Evolutionary conservation across 1,139 yeast genomes (phyloP), one percentile per base, ranked within the genome.

Genomic region (Nakaseomyces bracarensis): DNA sequence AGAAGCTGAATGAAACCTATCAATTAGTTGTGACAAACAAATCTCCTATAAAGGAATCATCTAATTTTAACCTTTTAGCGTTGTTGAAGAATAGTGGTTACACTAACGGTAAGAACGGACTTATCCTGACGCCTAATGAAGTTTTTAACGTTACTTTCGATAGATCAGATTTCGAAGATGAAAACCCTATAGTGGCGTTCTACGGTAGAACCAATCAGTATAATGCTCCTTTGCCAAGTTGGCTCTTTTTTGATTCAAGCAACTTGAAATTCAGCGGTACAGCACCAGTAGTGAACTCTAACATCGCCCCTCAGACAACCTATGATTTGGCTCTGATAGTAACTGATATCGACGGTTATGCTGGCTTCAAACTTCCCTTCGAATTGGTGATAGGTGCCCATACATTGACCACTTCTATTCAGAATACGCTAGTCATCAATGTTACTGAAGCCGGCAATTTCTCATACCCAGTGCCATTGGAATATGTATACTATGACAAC

Each of bases 191-290:
- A 26, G 65, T 72, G 18, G 79, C 81, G n/a, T 86, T 82, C 64
- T 83, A 84, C 55, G 96, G 96, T n/a, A 74, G 84, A 49, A 77
- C 91, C 15, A 67, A 71, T 16, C 52, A 49, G 30, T 85, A 85
- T 58, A 76, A 91, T 57, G 74, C 95, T 1, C 93, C 98, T 1
- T 70, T 91, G 42, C 98, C 99, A 20, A 80, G 76, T 54, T 91
- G 98, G 98, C 67, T 87, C 42, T 61, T 65, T 43, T 91, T 89
- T 57, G 77, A 84, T 56, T 60, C 79, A 8, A 66, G 69, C 33
- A 69, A 67, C 42, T 64, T 84, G 48, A 72, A 82, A n/a, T 89
- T 87, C 60, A 70, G 77, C 31, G 99, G 99, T 31, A 79, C 80
- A 1, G 91, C 95, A 0, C 99, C 99, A 3, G 68, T 82, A 7